Evolutionary conservation across 2,329 filamentous ascomycete genomes (phyloP).

Genomic region (Phialemoniopsis sp.): DNA sequence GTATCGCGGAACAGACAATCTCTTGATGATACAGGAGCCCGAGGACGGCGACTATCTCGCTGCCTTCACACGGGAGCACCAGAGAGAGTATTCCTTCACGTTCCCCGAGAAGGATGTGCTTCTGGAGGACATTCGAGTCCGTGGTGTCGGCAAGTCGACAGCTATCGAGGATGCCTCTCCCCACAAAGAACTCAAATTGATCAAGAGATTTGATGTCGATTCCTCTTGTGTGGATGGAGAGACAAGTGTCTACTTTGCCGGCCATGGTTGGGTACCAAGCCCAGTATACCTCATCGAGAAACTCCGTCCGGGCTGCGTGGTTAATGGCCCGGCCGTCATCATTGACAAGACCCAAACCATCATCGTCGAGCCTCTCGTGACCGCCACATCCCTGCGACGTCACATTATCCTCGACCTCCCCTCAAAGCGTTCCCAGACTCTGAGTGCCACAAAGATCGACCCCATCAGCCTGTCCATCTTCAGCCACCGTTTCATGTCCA

Average conservation of each 20-base stretch:
- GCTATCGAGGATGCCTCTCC: slow-evolving; percentile 59
- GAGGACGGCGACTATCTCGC: slow-evolving; percentile 60
- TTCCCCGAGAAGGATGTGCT: slow-evolving; percentile 63
- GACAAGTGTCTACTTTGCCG: slow-evolving; percentile 51
- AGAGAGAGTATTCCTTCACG: slow-evolving; percentile 69
- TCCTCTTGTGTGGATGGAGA: too few species aligned
- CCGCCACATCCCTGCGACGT: slow-evolving; percentile 60
- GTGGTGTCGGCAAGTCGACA: slow-evolving; percentile 62
- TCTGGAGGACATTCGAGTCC: slow-evolving; percentile 65
- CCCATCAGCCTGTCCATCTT: slow-evolving; percentile 68
- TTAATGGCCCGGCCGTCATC: slow-evolving; percentile 63
- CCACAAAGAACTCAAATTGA: slow-evolving; percentile 49
- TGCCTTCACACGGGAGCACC: slow-evolving; percentile 63
- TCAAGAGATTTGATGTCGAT: too few species aligned
- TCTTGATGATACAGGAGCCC: slow-evolving; percentile 60
- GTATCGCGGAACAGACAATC: slow-evolving; percentile 84
- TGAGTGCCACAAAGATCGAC: slow-evolving; percentile 42
- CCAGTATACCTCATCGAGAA: too few species aligned
- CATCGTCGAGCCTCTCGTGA: slow-evolving; percentile 60
- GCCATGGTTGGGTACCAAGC: slow-evolving; percentile 42
- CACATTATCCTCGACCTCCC: slow-evolving; percentile 72
- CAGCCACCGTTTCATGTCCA: slow-evolving; percentile 69
- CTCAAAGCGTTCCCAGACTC: slow-evolving; percentile 11
- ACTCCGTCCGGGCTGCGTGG: too few species aligned
- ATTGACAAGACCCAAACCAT: slow-evolving; percentile 67